A percentile compares a stretch with the other conserved stretches of the same genome.
These are phyloP conservation scores for Cladosporium sphaerospermum DNA, from an alignment of 2,329 filamentous ascomycete species.

Conservation along the genomic window DNA sequence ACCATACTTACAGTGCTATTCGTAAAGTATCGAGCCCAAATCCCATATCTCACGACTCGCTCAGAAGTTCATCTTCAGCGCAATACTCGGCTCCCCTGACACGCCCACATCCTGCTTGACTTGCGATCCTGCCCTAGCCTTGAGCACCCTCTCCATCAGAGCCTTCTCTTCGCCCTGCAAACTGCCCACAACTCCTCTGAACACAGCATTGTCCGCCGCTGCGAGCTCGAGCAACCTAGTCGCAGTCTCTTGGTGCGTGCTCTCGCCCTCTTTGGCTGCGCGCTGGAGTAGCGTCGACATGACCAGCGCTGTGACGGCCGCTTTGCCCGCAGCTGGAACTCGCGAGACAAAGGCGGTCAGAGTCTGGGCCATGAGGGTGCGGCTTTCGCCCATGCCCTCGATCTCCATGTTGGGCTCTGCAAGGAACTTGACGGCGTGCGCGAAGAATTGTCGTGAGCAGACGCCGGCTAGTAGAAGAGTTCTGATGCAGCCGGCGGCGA, in stretches of 20 bases:
- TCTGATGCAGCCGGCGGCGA: constrained; percentile 82
- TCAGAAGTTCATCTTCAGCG: constrained; percentile 83
- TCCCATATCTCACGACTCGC: no score
- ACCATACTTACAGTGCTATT: no score
- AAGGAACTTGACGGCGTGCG: constrained; percentile 68
- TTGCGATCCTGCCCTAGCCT: constrained; percentile 38
- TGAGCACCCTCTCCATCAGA: constrained; percentile 63
- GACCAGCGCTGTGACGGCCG: constrained; percentile 65
- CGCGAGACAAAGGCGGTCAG: constrained; percentile 64
- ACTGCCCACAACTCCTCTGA: constrained; percentile 65
- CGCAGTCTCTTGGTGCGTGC: constrained; percentile 65
- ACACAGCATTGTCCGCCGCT: constrained; percentile 63
- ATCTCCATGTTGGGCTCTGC: constrained; percentile 51
- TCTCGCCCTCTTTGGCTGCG: constrained; percentile 52
- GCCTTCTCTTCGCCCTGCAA: constrained; percentile 65
- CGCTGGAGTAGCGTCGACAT: constrained; percentile 70
- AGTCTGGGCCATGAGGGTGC: constrained; percentile 64
- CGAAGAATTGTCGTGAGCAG: constrained; percentile 59
- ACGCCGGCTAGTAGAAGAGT: constrained; percentile 76
- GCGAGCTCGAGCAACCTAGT: constrained; percentile 74
- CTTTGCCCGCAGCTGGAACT: constrained; percentile 33
- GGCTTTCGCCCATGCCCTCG: constrained; percentile 74
- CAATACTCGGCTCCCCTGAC: constrained; percentile 68
- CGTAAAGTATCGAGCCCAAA: no score
- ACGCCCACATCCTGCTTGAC: constrained; percentile 38